phyloP scores from a whole-genome alignment of 306 rosid genomes.

The Gastrolobium bilobum region DNA sequence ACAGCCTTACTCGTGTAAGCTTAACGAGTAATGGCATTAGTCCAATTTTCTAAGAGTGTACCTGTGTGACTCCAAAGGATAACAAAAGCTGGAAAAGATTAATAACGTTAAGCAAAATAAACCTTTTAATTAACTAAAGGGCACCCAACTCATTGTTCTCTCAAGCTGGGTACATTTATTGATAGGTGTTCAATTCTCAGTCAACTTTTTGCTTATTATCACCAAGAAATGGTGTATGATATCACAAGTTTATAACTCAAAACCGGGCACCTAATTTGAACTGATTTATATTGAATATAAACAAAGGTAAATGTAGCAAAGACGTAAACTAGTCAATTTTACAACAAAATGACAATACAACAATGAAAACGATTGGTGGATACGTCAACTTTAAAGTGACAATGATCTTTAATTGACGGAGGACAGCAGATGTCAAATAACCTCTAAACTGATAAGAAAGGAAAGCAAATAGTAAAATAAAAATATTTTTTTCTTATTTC shows the following conservation, averaged over 20 bases:
- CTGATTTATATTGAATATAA: slow-evolving; percentile 18
- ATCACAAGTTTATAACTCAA: neutral
- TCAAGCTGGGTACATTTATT: neutral
- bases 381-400: slow-evolving; percentile 34
- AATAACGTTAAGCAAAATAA: neutral
- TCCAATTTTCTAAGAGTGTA: neutral
- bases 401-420: slow-evolving; percentile 33
- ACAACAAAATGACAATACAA: slow-evolving; percentile 29
- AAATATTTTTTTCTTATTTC: too few species aligned
- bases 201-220: neutral
- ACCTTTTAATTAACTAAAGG: neutral
- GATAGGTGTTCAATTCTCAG: slow-evolving; percentile 13
- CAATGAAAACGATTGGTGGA: slow-evolving; percentile 31
- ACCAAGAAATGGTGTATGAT: neutral
- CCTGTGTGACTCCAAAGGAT: neutral
- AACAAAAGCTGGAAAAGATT: neutral
- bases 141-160: neutral
- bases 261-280: neutral
- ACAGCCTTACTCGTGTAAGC: neutral
- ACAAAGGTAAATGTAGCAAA: slow-evolving; percentile 28
- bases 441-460: neutral
- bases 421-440: slow-evolving; percentile 31
- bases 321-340: neutral
- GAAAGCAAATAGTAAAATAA: slow-evolving; percentile 1
- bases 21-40: neutral